Evolutionary conservation across 2,329 filamentous ascomycete species (phyloP).

Genomic region (Huntiella savannae): DNA sequence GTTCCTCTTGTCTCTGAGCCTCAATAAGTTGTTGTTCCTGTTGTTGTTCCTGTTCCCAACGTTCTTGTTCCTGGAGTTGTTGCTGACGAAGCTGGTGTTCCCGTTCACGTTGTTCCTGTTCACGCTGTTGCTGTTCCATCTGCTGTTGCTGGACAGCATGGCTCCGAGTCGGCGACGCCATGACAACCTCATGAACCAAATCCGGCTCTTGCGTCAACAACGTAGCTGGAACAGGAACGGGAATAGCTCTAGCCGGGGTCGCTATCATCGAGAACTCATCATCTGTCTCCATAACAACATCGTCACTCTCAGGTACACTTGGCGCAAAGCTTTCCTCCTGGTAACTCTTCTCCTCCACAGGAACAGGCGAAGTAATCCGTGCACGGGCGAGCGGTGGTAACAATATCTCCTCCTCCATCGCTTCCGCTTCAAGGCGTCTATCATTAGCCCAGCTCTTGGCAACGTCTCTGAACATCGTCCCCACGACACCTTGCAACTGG

Average conservation of each 20-base stretch:
- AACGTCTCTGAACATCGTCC: conserved; percentile 54
- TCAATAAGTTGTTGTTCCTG: conserved; percentile 12
- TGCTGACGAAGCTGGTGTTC: neutral
- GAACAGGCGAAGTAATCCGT: conserved; percentile 2
- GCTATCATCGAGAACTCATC: too few relatives aligned
- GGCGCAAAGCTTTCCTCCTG: too few relatives aligned
- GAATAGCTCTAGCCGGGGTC: neutral
- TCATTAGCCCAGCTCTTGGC: conserved; percentile 65
- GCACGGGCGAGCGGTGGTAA: conserved; percentile 27
- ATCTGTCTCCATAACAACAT: too few relatives aligned
- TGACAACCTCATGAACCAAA: neutral
- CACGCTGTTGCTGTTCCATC: neutral
- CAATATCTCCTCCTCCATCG: conserved; percentile 48
- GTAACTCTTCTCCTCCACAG: too few relatives aligned
- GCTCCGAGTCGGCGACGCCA: too few relatives aligned
- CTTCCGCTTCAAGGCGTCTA: conserved; percentile 60
- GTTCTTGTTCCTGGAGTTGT: conserved; percentile 10
- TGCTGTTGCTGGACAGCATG: too few relatives aligned
- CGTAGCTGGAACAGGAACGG: conserved; percentile 12
- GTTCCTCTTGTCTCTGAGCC: too few relatives aligned
- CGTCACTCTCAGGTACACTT: too few relatives aligned
- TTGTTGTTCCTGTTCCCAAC: conserved; percentile 1
- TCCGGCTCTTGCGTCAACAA: conserved; percentile 6
- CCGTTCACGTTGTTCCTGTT: neutral
- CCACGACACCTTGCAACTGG: conserved; percentile 74